phyloP scores from a whole-genome alignment of 1,284 basidiomycete species.

The Trichosporon sp. region DNA sequence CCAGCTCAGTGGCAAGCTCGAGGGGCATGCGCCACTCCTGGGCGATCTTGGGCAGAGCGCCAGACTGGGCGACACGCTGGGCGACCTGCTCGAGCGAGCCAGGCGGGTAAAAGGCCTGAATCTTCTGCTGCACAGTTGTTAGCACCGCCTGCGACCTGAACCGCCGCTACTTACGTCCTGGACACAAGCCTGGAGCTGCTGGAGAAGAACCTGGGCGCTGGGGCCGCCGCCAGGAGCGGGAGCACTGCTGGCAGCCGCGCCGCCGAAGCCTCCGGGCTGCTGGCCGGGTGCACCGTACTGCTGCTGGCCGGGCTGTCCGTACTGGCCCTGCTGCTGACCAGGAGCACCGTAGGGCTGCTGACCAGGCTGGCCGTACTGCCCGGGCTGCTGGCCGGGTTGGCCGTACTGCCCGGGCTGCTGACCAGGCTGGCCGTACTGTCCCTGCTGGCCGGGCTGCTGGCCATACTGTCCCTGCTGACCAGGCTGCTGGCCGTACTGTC shows the following conservation, averaged over 20 bases:
- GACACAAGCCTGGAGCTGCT: constrained; percentile 45
- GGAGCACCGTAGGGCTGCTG: constrained; percentile 14
- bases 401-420: constrained; percentile 25
- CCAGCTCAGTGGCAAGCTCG: constrained; percentile 51
- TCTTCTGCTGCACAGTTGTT: constrained; percentile 40
- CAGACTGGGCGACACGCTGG: constrained; percentile 46
- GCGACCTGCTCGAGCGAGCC: constrained; percentile 50
- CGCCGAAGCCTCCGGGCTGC: constrained; percentile 23
- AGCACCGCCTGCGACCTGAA: not conserved
- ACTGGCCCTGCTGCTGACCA: constrained; percentile 17
- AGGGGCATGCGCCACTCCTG: constrained; percentile 50
- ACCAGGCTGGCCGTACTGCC: constrained; percentile 15
- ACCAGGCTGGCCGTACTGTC: no score
- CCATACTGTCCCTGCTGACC: constrained; percentile 29
- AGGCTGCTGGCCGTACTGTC: constrained; percentile 24
- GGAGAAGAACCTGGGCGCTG: constrained; percentile 25
- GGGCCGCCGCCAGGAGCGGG: constrained; percentile 23
- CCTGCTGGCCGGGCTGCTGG: constrained; percentile 31
- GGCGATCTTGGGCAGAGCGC: constrained; percentile 48
- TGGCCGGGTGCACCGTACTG: constrained; percentile 26
- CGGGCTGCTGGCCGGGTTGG: constrained; percentile 20
- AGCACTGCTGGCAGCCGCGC: constrained; percentile 10
- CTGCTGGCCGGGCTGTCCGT: constrained; percentile 12
- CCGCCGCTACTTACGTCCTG: constrained; percentile 40
- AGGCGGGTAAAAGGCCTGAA: constrained; percentile 52